These are phyloP conservation scores for Sedum album DNA, from an alignment of 164 flowering plant genomes.

Conservation along the genomic window DNA sequence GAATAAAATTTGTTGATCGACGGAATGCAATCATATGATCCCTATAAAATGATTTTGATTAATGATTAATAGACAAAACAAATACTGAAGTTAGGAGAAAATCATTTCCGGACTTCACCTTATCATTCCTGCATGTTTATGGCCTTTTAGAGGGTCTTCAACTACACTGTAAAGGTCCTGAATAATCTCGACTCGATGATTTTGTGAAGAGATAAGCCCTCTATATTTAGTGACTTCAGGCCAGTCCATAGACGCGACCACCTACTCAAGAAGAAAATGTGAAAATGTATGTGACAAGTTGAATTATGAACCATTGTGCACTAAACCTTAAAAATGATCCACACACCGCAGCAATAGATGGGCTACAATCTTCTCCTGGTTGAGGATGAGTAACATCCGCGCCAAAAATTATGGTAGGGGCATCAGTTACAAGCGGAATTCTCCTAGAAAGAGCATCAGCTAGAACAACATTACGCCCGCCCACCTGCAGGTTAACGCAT, in stretches of 20 bases:
- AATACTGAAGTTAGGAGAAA: no score
- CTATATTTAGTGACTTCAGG: conserved; percentile 48
- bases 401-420: conserved; percentile 40
- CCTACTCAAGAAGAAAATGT: conserved; percentile 24
- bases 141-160: conserved; percentile 36
- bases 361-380: conserved; percentile 41
- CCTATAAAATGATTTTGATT: no score
- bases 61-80: no score
- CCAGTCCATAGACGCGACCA: conserved; percentile 77
- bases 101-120: conserved; percentile 24
- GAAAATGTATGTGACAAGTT: neutral
- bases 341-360: conserved; percentile 43
- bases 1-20: conserved; percentile 41
- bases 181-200: conserved; percentile 55
- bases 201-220: conserved; percentile 47
- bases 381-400: conserved; percentile 46
- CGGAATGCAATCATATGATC: conserved; percentile 50
- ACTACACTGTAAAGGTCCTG: conserved; percentile 41
- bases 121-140: conserved; percentile 49
- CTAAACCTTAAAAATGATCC: no score
- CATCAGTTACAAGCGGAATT: conserved; percentile 23
- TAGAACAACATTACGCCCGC: conserved; percentile 34
- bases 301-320: no score
- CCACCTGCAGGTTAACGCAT: conserved; percentile 19
- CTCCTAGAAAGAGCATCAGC: conserved; percentile 18